phyloP scores from a whole-genome alignment of 2,329 filamentous ascomycete genomes.

The Xylariaceae sp. region DNA sequence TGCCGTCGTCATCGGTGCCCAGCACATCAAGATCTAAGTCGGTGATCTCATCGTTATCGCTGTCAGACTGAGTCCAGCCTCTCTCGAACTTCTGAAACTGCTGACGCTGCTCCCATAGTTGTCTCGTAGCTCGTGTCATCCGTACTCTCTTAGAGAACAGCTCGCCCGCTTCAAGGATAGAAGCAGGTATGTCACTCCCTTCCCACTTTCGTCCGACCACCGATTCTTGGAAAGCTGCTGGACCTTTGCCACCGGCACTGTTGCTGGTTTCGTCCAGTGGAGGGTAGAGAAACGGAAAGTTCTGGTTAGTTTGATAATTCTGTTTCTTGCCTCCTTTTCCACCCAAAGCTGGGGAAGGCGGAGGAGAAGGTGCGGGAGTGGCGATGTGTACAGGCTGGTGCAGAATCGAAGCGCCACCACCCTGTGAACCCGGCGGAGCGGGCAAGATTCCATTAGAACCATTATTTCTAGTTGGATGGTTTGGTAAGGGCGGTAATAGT shows the following conservation, averaged over 20 bases:
- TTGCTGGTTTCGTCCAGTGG: conserved; percentile 86
- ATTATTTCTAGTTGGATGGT: conserved; percentile 60
- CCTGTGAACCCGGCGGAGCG: conserved; percentile 48
- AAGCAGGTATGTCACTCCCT: conserved; percentile 88
- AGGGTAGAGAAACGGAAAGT: conserved; percentile 96
- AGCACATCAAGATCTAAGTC: conserved; percentile 36
- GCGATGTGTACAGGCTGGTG: conserved; percentile 97
- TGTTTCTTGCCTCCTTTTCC: conserved; percentile 97
- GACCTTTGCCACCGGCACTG: conserved; percentile 82
- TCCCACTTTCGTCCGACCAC: conserved; percentile 84
- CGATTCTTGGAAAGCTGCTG: conserved; percentile 70
- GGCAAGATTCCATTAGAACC: conserved; percentile 58
- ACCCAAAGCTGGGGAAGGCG: conserved; percentile 78
- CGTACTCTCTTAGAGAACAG: conserved; percentile 85
- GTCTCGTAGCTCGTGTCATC: conserved; percentile 84
- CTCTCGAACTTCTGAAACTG: conserved; percentile 87
- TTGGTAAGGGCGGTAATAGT: conserved; percentile 77
- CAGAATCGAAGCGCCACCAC: conserved; percentile 70
- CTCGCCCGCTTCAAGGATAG: conserved; percentile 90
- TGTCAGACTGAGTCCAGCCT: conserved; percentile 65
- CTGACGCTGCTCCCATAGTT: conserved; percentile 92
- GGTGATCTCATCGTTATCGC: conserved; percentile 32
- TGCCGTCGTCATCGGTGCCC: conserved; percentile 22
- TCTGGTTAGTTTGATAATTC: conserved; percentile 98
- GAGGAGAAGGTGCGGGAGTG: conserved; percentile 93